Evolutionary conservation across 2,329 filamentous ascomycete species (phyloP).

Genomic region (Nemania bipapillata): DNA sequence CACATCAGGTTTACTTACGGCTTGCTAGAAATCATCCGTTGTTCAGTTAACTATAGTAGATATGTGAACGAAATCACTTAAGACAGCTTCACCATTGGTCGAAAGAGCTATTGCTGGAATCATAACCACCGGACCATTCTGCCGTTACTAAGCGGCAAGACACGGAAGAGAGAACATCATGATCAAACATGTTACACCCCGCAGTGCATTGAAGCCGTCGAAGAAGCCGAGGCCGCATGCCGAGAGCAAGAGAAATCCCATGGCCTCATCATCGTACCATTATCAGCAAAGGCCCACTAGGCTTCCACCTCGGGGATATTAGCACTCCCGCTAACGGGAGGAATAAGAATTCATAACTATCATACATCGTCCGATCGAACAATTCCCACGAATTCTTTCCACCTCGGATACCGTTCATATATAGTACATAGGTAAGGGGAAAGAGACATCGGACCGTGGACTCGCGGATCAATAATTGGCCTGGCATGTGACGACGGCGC

Average conservation of each 20-base stretch:
- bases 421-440: background rate
- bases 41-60: background rate
- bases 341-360: background rate
- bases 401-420: background rate
- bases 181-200: background rate
- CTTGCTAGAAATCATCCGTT: background rate
- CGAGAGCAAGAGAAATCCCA: background rate
- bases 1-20: conserved; percentile 4
- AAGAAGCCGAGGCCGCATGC: background rate
- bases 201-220: background rate
- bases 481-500: background rate
- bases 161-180: background rate
- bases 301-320: background rate
- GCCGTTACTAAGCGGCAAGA: background rate
- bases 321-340: background rate
- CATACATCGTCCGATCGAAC: background rate
- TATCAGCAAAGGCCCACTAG: conserved; percentile 14
- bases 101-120: conserved; percentile 1
- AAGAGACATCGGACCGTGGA: background rate
- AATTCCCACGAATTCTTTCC: background rate
- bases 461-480: conserved; percentile 9
- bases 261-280: conserved; percentile 31
- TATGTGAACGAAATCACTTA: background rate
- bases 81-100: background rate
- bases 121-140: background rate